These are phyloP conservation scores for Beta lomatogona DNA, from an alignment of 179 eudicot species.

Conservation along the genomic window DNA sequence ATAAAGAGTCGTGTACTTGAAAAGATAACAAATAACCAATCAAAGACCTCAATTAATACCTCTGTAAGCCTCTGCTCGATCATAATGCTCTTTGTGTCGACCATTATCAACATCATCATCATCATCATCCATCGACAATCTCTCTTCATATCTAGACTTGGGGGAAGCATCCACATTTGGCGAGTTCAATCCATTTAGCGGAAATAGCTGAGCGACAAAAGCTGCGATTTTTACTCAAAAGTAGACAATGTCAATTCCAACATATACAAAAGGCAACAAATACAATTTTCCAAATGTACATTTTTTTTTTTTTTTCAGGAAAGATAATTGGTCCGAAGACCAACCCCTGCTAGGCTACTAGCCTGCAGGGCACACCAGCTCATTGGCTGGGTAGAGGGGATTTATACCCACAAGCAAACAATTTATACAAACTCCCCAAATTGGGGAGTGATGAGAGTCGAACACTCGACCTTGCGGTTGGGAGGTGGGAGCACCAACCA, in stretches of 20 bases:
- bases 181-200: slow-evolving; percentile 28
- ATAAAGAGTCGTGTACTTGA: neutral
- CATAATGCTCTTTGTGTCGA: slow-evolving; percentile 25
- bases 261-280: too few relatives aligned
- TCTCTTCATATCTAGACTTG: slow-evolving; percentile 23
- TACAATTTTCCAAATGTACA: too few relatives aligned
- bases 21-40: neutral
- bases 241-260: neutral
- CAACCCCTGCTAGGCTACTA: too few relatives aligned
- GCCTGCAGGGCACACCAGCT: too few relatives aligned
- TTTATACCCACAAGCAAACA: too few relatives aligned
- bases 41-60: slow-evolving; percentile 34
- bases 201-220: slow-evolving; percentile 41
- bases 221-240: slow-evolving; percentile 32
- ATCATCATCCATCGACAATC: slow-evolving; percentile 32
- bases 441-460: too few relatives aligned
- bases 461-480: too few relatives aligned
- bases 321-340: too few relatives aligned
- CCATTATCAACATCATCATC: slow-evolving; percentile 29
- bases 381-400: too few relatives aligned
- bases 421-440: too few relatives aligned
- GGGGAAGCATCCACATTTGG: slow-evolving; percentile 29
- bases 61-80: slow-evolving; percentile 31
- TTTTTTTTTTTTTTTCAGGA: too few relatives aligned
- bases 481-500: too few relatives aligned